Conservation (phyloP, 345 rosid genomes). For the Moringa oleifera region DNA sequence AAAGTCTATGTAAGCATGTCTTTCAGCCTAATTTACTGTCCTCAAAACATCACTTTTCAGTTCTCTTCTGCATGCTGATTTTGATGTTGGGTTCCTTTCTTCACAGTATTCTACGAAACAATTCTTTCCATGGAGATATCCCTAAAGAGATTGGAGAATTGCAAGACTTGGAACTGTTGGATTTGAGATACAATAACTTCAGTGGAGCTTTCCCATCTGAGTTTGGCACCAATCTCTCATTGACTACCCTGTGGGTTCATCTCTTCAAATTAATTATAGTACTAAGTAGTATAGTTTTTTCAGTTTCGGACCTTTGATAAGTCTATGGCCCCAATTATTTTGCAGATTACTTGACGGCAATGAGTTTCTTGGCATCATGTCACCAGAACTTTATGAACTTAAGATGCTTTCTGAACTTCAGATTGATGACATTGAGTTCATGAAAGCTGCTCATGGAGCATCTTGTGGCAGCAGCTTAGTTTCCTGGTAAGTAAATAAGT, state of each 20-base stretch:
- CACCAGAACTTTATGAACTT: slow-evolving; percentile 37
- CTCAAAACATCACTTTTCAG: not conserved
- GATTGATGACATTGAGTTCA: slow-evolving; percentile 31
- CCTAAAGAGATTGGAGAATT: slow-evolving; percentile 67
- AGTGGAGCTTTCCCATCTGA: slow-evolving; percentile 47
- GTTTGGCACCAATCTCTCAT: slow-evolving; percentile 29
- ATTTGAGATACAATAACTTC: slow-evolving; percentile 77
- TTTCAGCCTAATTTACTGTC: not conserved
- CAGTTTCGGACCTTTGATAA: slow-evolving; percentile 2
- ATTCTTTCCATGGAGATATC: slow-evolving; percentile 60
- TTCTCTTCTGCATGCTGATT: not conserved
- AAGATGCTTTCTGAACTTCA: slow-evolving; percentile 37
- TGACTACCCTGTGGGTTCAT: slow-evolving; percentile 43
- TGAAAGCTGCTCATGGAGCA: slow-evolving; percentile 11
- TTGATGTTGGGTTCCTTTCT: slow-evolving; percentile 9
- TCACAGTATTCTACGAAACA: slow-evolving; percentile 70
- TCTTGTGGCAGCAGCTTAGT: slow-evolving; percentile 16
- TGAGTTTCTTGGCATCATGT: slow-evolving; percentile 28
- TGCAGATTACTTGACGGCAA: slow-evolving; percentile 55
- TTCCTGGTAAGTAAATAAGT: slow-evolving; percentile 21
- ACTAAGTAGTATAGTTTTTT: not conserved
- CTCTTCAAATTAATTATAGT: too few relatives aligned
- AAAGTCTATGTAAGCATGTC: slow-evolving; percentile 62
- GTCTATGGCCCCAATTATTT: not conserved
- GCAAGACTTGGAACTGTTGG: slow-evolving; percentile 73